These are phyloP conservation scores for Salix suchowensis DNA, from an alignment of 345 rosid genomes.

Conservation along the genomic window DNA sequence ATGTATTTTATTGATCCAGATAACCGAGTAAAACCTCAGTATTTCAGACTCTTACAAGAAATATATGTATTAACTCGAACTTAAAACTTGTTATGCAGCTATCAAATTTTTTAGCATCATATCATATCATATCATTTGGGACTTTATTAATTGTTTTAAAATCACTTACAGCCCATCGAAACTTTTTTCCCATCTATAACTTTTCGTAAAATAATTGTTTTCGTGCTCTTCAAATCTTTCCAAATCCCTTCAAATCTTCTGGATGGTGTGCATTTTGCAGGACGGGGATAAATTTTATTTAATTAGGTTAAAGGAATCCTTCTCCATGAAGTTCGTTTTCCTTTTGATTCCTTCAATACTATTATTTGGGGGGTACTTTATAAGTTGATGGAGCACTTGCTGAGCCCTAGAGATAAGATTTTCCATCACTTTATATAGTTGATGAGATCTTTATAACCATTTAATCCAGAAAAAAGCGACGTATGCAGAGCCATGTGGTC, in stretches of 20 bases:
- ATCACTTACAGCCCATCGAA: neutral
- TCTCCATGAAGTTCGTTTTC: neutral
- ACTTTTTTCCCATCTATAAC: too few species aligned
- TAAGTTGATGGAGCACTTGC: neutral
- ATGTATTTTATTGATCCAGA: too few species aligned
- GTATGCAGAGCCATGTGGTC: neutral
- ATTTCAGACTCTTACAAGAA: fast-evolving
- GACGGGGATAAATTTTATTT: neutral
- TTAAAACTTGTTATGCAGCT: fast-evolving
- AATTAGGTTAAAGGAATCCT: neutral
- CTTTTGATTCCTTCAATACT: neutral
- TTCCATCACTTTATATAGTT: neutral
- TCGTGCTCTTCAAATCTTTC: neutral
- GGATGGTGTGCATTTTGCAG: neutral
- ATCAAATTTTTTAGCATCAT: too few species aligned
- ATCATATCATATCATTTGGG: fast-evolving
- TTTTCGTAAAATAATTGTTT: neutral
- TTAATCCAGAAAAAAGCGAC: neutral
- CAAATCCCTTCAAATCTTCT: neutral
- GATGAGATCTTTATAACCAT: neutral
- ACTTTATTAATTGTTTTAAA: too few species aligned
- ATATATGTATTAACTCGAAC: fast-evolving
- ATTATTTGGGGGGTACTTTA: neutral
- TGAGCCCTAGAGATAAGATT: neutral
- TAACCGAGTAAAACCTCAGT: too few species aligned